These are phyloP conservation scores for Neonectria coccinea DNA, from an alignment of 2,329 filamentous ascomycete genomes.

Conservation along the genomic window DNA sequence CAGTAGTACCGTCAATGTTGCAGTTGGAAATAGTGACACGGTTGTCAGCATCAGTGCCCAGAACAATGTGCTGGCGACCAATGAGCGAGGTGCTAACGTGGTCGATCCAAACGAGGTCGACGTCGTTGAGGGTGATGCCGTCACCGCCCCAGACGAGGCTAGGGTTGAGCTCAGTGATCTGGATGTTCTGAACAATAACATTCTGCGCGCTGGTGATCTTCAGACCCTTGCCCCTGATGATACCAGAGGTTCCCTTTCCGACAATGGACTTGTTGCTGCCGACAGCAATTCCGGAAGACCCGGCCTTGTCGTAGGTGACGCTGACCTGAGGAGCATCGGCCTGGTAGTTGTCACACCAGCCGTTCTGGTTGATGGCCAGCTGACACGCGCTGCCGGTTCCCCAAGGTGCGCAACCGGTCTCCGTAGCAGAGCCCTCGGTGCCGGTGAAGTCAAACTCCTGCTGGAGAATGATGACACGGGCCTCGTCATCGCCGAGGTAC, in stretches of 20 bases:
- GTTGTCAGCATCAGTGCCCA: conserved; percentile 62
- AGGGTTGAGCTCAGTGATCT: conserved; percentile 65
- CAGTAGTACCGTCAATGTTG: conserved; percentile 66
- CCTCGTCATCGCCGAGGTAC: conserved; percentile 64
- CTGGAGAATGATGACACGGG: conserved; percentile 68
- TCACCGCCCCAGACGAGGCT: conserved; percentile 70
- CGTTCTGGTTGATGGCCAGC: conserved; percentile 67
- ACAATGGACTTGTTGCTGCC: conserved; percentile 67
- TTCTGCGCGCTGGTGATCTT: conserved; percentile 60
- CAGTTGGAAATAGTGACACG: conserved; percentile 69
- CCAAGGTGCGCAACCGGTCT: conserved; percentile 67
- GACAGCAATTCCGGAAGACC: conserved; percentile 61
- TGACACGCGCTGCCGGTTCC: conserved; percentile 65
- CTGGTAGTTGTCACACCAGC: conserved; percentile 70
- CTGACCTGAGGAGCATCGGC: conserved; percentile 57
- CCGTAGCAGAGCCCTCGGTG: conserved; percentile 63
- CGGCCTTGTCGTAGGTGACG: conserved; percentile 62
- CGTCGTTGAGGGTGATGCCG: conserved; percentile 63
- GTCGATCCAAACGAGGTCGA: conserved; percentile 61
- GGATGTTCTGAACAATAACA: conserved; percentile 70
- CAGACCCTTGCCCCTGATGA: conserved; percentile 68
- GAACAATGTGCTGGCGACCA: conserved; percentile 69
- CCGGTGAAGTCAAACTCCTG: conserved; percentile 67
- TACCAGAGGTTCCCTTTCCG: conserved; percentile 61
- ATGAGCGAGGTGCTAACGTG: conserved; percentile 66